Percentiles rank a stretch among this genome's conserved stretches.
Evolutionary conservation across 2,329 filamentous ascomycete genomes (phyloP).

Genomic region (Penicillium sp.): DNA sequence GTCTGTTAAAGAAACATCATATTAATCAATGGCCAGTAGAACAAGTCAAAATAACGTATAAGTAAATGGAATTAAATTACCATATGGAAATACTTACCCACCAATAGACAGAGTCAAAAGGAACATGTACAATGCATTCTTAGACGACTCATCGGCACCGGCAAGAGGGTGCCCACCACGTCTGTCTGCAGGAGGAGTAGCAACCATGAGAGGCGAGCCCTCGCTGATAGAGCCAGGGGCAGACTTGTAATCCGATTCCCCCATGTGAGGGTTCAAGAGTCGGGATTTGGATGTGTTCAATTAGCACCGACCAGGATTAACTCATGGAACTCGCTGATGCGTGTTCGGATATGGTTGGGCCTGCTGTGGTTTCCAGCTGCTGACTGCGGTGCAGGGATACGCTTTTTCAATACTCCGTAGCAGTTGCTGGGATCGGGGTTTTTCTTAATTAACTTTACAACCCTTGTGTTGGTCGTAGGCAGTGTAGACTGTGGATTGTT

Average conservation of each 20-base stretch:
- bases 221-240: constrained; percentile 18
- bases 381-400: neutral
- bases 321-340: neutral
- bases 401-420: neutral
- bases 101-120: constrained; percentile 83
- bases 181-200: constrained; percentile 3
- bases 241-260: neutral
- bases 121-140: constrained; percentile 82
- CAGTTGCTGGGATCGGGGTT: too few relatives aligned
- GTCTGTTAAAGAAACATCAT: constrained; percentile 42
- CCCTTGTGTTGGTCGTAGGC: neutral
- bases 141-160: constrained; percentile 57
- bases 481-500: neutral
- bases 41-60: neutral
- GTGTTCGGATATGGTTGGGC: neutral
- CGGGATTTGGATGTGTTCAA: neutral
- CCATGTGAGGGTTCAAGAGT: neutral
- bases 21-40: constrained; percentile 2
- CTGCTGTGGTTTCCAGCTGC: neutral
- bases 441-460: neutral
- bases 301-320: neutral
- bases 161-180: constrained; percentile 35
- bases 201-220: constrained; percentile 33
- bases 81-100: constrained; percentile 49
- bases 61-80: neutral